Percentiles rank a stretch among this genome's conserved stretches.
These are phyloP conservation scores for Ochetophila trinervis DNA, from an alignment of 306 rosid species.

Conservation along the genomic window DNA sequence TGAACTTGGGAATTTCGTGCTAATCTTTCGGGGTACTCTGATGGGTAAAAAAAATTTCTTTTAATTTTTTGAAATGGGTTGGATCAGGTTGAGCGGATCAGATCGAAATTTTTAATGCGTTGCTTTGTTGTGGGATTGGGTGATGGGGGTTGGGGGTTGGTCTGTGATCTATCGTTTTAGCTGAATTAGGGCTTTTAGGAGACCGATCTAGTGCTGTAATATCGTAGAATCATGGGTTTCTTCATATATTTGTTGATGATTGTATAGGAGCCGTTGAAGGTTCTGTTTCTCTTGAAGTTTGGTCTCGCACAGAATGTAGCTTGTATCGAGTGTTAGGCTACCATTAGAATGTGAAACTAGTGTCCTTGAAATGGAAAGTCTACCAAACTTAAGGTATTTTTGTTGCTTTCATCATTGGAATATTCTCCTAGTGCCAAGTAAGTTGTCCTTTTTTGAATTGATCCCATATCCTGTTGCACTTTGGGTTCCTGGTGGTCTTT, in stretches of 20 bases:
- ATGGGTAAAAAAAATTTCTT: not conserved
- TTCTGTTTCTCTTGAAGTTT: slow-evolving; percentile 1
- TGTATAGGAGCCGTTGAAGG: slow-evolving; percentile 17
- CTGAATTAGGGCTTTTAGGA: slow-evolving; percentile 17
- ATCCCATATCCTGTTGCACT: not conserved
- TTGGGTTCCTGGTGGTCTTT: not conserved
- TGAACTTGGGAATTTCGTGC: not conserved
- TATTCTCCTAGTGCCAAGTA: not conserved
- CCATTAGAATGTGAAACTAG: too few relatives aligned
- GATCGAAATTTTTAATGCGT: slow-evolving; percentile 7
- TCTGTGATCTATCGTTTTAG: slow-evolving; percentile 26
- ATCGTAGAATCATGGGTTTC: not conserved
- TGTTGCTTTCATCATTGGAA: not conserved
- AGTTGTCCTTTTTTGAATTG: not conserved
- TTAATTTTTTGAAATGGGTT: slow-evolving; percentile 5
- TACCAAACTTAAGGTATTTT: not conserved
- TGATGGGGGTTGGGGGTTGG: not conserved
- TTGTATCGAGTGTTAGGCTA: not conserved
- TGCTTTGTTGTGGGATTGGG: not conserved
- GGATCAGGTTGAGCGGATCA: slow-evolving; percentile 34
- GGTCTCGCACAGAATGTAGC: not conserved
- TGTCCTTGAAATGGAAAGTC: not conserved
- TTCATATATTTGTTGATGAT: slow-evolving; percentile 1
- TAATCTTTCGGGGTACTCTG: not conserved
- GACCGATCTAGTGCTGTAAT: slow-evolving; percentile 28